Evolutionary conservation across 352 stramenopile species (phyloP), one percentile per base, ranked within the genome.

Genomic region (Globisporangium paroecandrum): DNA sequence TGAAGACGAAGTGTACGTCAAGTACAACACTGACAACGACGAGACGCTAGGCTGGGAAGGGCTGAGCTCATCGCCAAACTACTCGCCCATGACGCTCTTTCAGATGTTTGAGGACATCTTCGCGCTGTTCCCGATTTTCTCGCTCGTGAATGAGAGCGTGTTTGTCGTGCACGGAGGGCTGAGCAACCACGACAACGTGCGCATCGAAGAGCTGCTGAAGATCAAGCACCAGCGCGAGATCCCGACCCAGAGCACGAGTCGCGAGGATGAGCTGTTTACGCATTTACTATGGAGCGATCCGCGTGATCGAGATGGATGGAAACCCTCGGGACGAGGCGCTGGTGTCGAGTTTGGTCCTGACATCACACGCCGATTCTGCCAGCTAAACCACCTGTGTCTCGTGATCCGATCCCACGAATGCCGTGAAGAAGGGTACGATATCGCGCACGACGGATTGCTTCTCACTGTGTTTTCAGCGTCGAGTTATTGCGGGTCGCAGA

Each of bases 331-430:
- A 8, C 77, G 92, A 72, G 92, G 94, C 4, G 93, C 92, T 41
- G 94, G 94, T 6, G 85, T 98, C n/a, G 89, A 97, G 66, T 98
- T 98, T 69, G 94, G 94, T 9, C 87, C 87, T 3, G 89, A 98
- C 62, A 91, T 98, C n/a, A 98, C 93, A 0, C 83, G 93, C 59
- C 74, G 81, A 2, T 98, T 98, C 72, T 96, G 93, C 25, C 64
- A 78, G 13, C 66, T 82, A 10, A 98, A 98, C 69, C 72, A 83
- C 36, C 70, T 98, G 13, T 91, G 77, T 41, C 75, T 98, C 2
- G 85, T 98, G 27, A 97, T 98, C 71, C 90, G 94, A n/a, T 98
- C 90, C 1, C 94, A 98, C 63, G 93, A 98, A 70, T 98, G 91
- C 64, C 86, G 95, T 56, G 80, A 93, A 72, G 82, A 98, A 76